Evolutionary conservation across 169 alveolate species (phyloP), one percentile per base, ranked within the genome.

Genomic region (Plasmodium fragile): DNA sequence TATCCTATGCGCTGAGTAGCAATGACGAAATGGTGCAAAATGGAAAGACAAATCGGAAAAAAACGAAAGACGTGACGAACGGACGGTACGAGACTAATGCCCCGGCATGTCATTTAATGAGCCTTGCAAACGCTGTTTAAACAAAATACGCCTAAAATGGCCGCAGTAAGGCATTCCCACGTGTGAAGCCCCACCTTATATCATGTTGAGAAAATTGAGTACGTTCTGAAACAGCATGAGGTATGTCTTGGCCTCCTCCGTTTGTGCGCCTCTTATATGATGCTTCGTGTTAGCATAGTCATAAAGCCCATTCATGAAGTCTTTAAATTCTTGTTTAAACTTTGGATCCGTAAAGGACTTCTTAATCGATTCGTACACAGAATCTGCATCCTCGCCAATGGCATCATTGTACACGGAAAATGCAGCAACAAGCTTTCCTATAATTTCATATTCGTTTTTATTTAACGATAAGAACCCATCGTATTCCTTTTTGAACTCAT

Each of bases 381-480:
- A 52, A 34, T 81, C 78, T 53, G 90, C n/a, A 1, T 52, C 55
- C 16, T 52, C 41, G 55, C 6, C 18, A 8, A 81, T 11, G 3
- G 22, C 41, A 13, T 49, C 16, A 30, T 49, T 52, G 41, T 30
- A 7, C 71, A 32, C 4, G n/a, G 55, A 52, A 81, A 81, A 81
- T 11, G 59, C 90, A 28, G 53, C 79, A 34, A 81, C 36, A 1
- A 81, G 78, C 71, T 81, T 81, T 25, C 6, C 16, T 5, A 81
- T 52, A 52, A 81, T 81, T 55, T 81, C 90, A 81, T 52, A 81
- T 81, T 81, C 90, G 11, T 55, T 43, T 55, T 81, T 39, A 55
- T 22, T 28, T 28, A 81, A 30, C 34, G 77, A 30, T 13, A 81
- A 55, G 41, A 81, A 16, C 75, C 11, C 55, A 30, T 81, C 90